These are phyloP conservation scores for Aphelidium insulamus DNA, from an alignment of 371 early-diverging fungal species.

Conservation along the genomic window DNA sequence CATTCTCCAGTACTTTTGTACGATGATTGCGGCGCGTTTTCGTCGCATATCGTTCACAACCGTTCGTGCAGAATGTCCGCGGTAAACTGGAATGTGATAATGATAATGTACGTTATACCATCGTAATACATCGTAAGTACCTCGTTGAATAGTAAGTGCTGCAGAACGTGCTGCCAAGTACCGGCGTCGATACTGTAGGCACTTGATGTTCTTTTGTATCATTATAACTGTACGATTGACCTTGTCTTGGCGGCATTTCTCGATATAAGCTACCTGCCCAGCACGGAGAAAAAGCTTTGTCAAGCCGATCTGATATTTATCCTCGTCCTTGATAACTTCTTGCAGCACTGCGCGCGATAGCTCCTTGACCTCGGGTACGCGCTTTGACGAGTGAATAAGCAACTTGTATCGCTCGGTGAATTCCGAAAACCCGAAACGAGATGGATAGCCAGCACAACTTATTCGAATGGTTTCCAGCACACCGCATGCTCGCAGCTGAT, in stretches of 20 bases:
- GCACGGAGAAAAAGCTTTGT: conserved; percentile 99
- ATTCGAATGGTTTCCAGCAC: conserved; percentile 98
- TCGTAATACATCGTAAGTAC: not conserved
- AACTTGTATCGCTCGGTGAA: conserved; percentile 84
- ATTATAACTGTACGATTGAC: conserved; percentile 52
- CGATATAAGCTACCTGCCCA: conserved; percentile 78
- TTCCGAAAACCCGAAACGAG: conserved; percentile 70
- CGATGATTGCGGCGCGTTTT: conserved; percentile 39
- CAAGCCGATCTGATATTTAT: conserved; percentile 85
- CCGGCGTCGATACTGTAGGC: conserved; percentile 39
- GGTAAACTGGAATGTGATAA: conserved; percentile 11
- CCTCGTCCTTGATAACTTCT: conserved; percentile 37
- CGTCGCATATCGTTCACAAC: conserved; percentile 27
- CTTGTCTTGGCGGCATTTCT: conserved; percentile 63
- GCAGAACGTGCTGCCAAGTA: conserved; percentile 35
- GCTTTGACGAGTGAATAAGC: conserved; percentile 43
- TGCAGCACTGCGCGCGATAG: conserved; percentile 35
- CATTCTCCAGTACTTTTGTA: conserved; percentile 48
- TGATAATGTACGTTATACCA: not conserved
- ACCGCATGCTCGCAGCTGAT: conserved; percentile 97
- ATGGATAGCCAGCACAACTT: conserved; percentile 95
- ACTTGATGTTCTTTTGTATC: conserved; percentile 71
- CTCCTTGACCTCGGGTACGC: conserved; percentile 33
- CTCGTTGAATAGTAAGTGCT: conserved; percentile 26
- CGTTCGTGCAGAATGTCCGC: conserved; percentile 34